Base-by-base conservation (phyloP, 2,329 filamentous ascomycete species). In the Penicillium sp. region DNA sequence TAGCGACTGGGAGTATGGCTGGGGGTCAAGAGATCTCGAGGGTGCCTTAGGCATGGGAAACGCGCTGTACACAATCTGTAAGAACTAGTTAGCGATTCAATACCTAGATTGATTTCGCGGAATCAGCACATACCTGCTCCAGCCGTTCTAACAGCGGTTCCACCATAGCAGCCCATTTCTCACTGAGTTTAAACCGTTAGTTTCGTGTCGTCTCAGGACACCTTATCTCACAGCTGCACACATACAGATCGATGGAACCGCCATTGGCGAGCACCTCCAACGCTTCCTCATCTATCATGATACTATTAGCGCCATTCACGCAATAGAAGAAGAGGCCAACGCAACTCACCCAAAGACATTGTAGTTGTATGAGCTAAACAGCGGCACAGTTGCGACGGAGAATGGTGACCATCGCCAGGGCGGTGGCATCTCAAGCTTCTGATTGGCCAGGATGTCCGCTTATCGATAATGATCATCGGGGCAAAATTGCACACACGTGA, bases 31-130 rank as follows among this genome's bases (percentile, higher is more conserved):
- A 26, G 55, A 33, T 31, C 61, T 59, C 55, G 75, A 72, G 39
- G 77, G 81, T 48, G 85, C 74, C 49, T 77, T 80, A 10, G 89
- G 89, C 63, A 88, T 87, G 37, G 89, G 86, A 65, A 96, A 96
- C 48, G 88, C 87, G 69, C 86, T 81, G 71, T 84, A 83, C 36
- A 89, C 84, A 62, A 92, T 93, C 90, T 95, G 34, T n/a, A 48
- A 8, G 16, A 29, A 28, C 7, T 19, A 24, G 48, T 59, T 42
- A 61, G 50, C 56, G 24, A 45, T 14, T 11, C 5, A 7, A 19
- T 16, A 36, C 43, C n/a, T 28, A n/a, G 9, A 26, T 19, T 9
- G 9, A 9, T 0, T 18, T 54, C 40, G 37, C 48, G 23, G 24
- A 16, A 6, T 14, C 28, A 34, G 26, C 37, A 42, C 72, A 63